Evolutionary conservation across 2,329 filamentous ascomycete species (phyloP).

Genomic region (Mollisiaceae sp.): DNA sequence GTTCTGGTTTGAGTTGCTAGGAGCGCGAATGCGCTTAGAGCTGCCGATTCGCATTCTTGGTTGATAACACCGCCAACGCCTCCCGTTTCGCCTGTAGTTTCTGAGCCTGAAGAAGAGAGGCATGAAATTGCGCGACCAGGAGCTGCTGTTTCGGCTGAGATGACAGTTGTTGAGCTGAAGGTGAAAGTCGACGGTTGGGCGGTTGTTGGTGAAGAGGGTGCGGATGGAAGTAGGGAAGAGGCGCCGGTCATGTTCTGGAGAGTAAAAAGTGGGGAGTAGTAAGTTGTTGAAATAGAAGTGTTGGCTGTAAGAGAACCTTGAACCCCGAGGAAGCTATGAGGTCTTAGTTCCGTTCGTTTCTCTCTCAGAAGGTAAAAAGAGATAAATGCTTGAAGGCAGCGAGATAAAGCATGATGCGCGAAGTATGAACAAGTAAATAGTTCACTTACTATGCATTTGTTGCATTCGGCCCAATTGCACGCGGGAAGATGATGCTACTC

Average conservation of each 20-base stretch:
- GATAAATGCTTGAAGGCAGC: neutral
- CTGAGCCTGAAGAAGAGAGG: neutral
- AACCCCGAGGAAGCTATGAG: constrained; percentile 23
- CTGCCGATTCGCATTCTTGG: constrained; percentile 16
- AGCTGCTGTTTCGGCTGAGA: constrained; percentile 9
- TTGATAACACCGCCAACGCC: constrained; percentile 9
- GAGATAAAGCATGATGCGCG: neutral
- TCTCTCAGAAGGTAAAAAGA: neutral
- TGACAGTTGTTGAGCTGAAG: constrained; percentile 1
- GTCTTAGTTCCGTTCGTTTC: neutral
- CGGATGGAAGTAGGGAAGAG: constrained; percentile 7
- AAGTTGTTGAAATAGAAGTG: constrained; percentile 22
- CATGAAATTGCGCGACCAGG: constrained; percentile 17
- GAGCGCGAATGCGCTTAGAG: constrained; percentile 12
- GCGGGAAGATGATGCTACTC: constrained; percentile 23
- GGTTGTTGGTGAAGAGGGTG: constrained; percentile 6
- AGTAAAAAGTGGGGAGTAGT: constrained; percentile 24
- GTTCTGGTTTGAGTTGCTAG: constrained; percentile 14
- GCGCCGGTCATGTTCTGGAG: constrained; percentile 28
- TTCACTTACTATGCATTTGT: constrained; percentile 21
- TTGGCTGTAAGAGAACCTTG: constrained; percentile 16
- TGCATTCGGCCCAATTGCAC: constrained; percentile 20
- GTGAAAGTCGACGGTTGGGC: constrained; percentile 11
- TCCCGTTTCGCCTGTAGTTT: constrained; percentile 14
- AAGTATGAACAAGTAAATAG: neutral